These are phyloP conservation scores for Globisporangium splendens DNA, from an alignment of 352 stramenopile species.

Conservation along the genomic window DNA sequence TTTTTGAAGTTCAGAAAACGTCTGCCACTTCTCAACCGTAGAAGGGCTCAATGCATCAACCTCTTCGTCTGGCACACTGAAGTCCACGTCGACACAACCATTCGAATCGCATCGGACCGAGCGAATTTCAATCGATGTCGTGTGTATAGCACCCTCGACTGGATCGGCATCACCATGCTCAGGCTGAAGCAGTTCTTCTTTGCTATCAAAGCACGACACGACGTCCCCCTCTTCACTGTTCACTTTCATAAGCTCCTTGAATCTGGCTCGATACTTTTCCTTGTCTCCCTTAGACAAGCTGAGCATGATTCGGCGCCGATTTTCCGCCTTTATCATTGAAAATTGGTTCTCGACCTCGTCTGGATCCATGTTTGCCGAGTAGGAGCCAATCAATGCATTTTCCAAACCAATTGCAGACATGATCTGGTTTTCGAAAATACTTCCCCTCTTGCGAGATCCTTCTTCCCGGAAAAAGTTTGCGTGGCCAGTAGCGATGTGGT, in stretches of 20 bases:
- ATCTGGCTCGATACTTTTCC: conserved; percentile 28
- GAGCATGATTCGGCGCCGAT: conserved; percentile 29
- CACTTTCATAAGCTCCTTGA: conserved; percentile 30
- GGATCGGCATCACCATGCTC: background rate
- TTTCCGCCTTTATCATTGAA: conserved; percentile 13
- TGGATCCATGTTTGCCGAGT: conserved; percentile 5
- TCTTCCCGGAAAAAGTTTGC: conserved; percentile 21
- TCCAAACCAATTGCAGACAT: conserved; percentile 29
- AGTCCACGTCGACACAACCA: conserved; percentile 1
- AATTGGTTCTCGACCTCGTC: conserved; percentile 9
- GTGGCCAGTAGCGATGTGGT: conserved; percentile 41
- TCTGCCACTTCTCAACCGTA: background rate
- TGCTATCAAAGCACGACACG: background rate
- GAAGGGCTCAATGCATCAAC: background rate
- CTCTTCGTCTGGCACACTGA: background rate
- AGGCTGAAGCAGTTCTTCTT: background rate
- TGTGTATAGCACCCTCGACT: background rate
- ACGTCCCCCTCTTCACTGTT: background rate
- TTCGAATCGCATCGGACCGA: background rate
- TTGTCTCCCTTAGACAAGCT: conserved; percentile 37
- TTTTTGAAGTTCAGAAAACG: background rate
- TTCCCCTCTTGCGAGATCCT: conserved; percentile 23
- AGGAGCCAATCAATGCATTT: conserved; percentile 9
- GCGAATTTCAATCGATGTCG: background rate
- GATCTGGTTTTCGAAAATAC: conserved; percentile 36